phyloP scores from a whole-genome alignment of 2,329 filamentous ascomycete species.

The Colletotrichum musicola region DNA sequence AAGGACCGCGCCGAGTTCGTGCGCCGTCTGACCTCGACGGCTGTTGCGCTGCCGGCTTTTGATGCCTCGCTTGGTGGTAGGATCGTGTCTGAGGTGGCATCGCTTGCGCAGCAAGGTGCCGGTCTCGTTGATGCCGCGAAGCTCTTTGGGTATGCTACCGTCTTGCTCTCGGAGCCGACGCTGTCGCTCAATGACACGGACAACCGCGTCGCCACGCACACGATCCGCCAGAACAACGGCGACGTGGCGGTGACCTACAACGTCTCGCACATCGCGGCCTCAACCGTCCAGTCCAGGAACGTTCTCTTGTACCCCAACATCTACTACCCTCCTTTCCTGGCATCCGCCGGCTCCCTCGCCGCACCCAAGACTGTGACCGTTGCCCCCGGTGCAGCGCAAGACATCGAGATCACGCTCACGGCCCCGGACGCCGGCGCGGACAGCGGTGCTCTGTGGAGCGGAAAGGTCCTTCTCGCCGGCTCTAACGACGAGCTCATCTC shows the following conservation, averaged over 20 bases:
- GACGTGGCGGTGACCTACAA: conserved; percentile 32
- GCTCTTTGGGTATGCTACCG: conserved; percentile 28
- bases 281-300: conserved; percentile 31
- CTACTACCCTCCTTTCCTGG: conserved; percentile 37
- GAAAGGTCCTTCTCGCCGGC: conserved; percentile 41
- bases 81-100: conserved; percentile 10
- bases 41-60: conserved; percentile 35
- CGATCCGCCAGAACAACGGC: conserved; percentile 37
- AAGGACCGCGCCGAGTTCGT: conserved; percentile 37
- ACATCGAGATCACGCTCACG: conserved; percentile 28
- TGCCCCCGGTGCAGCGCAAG: conserved; percentile 5
- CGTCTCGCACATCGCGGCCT: conserved; percentile 34
- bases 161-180: conserved; percentile 36
- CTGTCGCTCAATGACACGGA: conserved; percentile 41
- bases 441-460: conserved; percentile 42
- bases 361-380: conserved; percentile 22
- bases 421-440: conserved; percentile 24
- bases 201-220: conserved; percentile 38
- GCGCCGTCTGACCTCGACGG: conserved; percentile 33
- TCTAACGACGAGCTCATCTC: conserved; percentile 38
- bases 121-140: conserved; percentile 40
- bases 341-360: conserved; percentile 19
- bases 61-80: neutral
- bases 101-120: conserved; percentile 42
- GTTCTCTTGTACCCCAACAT: conserved; percentile 29